These are phyloP conservation scores for Colletotrichum sublineola DNA, from an alignment of 2,329 filamentous ascomycete genomes.

Conservation along the genomic window DNA sequence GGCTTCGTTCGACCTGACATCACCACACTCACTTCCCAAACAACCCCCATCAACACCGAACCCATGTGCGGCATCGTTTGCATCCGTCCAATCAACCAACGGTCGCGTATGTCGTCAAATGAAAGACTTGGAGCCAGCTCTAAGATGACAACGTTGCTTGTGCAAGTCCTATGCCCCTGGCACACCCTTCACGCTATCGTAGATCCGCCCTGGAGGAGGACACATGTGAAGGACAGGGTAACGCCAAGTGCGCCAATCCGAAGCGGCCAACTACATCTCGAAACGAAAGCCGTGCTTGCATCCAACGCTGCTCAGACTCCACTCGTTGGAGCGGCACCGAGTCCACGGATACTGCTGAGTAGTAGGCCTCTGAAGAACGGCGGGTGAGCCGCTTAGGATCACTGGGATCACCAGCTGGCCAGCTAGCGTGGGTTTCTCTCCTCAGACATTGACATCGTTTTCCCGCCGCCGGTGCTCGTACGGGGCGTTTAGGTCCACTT, in stretches of 20 bases:
- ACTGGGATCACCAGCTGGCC: not conserved
- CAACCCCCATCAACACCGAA: not conserved
- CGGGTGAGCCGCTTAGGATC: not conserved
- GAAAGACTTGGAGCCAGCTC: not conserved
- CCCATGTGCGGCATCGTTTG: not conserved
- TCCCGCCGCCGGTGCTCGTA: conserved; percentile 4
- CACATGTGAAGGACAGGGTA: conserved; percentile 24
- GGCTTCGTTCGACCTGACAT: not conserved
- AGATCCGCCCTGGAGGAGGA: conserved; percentile 9
- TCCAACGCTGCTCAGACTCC: not conserved
- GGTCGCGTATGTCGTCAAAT: not conserved
- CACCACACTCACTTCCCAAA: too few relatives aligned
- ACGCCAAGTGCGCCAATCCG: not conserved
- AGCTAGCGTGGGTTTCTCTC: not conserved
- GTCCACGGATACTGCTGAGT: not conserved
- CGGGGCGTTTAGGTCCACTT: too few relatives aligned
- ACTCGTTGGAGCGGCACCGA: not conserved
- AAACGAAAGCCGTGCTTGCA: not conserved
- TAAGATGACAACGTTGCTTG: conserved; percentile 2
- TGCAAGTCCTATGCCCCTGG: conserved; percentile 35
- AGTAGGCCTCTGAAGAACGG: not conserved
- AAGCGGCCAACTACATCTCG: conserved; percentile 2
- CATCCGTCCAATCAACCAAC: not conserved
- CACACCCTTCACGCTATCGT: conserved; percentile 10
- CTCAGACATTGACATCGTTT: not conserved